A percentile compares a stretch with the other conserved stretches of the same genome.
These are phyloP conservation scores for Agrocybe praecox DNA, from an alignment of 768 basidiomycete genomes.

Conservation along the genomic window DNA sequence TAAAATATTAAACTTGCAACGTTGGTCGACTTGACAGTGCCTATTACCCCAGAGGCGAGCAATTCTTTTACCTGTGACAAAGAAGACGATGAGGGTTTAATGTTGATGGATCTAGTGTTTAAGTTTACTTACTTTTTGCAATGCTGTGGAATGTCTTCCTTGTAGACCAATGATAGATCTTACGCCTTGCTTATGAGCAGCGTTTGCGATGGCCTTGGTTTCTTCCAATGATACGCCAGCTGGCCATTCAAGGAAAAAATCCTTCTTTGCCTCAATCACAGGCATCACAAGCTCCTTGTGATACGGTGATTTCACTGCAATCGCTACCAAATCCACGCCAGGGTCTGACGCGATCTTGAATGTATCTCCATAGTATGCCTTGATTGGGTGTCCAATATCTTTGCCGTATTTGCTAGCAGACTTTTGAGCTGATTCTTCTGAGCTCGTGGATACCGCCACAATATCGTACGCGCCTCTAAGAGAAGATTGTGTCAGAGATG, in stretches of 20 bases:
- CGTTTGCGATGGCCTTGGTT: slow-evolving; percentile 31
- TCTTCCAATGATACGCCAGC: slow-evolving; percentile 30
- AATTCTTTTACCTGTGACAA: slow-evolving; percentile 26
- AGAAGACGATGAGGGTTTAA: no score
- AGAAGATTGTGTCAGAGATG: slow-evolving; percentile 19
- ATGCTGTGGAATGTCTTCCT: slow-evolving; percentile 23
- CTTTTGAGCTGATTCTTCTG: slow-evolving; percentile 26
- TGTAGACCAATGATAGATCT: slow-evolving; percentile 34
- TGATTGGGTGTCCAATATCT: slow-evolving; percentile 24
- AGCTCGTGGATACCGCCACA: slow-evolving; percentile 35
- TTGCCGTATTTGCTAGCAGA: slow-evolving; percentile 30
- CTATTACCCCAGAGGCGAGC: slow-evolving; percentile 30
- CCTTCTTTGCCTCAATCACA: slow-evolving; percentile 37
- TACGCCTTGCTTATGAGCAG: slow-evolving; percentile 28
- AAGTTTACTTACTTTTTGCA: slow-evolving; percentile 26
- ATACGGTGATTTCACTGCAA: slow-evolving; percentile 28
- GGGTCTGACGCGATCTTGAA: slow-evolving; percentile 32
- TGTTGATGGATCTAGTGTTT: no score
- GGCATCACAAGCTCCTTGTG: slow-evolving; percentile 30
- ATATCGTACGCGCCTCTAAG: slow-evolving; percentile 26
- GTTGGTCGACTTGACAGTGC: slow-evolving; percentile 27
- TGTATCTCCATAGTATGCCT: slow-evolving; percentile 33
- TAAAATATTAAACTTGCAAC: slow-evolving; percentile 14
- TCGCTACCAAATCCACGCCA: slow-evolving; percentile 36
- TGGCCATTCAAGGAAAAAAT: slow-evolving; percentile 42